A percentile compares a stretch with the other conserved stretches of the same genome.
These are phyloP conservation scores for Solanum tarijense DNA, from an alignment of 257 asterid species.

Conservation along the genomic window DNA sequence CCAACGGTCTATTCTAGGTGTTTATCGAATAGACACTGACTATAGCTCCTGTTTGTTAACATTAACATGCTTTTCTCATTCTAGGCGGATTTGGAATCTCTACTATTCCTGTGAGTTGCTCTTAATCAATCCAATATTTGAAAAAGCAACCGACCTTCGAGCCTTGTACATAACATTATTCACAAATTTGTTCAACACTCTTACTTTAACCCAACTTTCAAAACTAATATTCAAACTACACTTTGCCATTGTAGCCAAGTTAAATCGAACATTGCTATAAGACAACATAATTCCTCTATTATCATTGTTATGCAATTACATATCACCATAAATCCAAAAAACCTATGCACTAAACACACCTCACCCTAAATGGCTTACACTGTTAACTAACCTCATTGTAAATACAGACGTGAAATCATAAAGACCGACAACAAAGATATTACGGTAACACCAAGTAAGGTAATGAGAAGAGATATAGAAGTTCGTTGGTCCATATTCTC, in stretches of 20 bases:
- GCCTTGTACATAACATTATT: too few species aligned
- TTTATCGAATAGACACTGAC: too few species aligned
- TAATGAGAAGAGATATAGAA: background rate
- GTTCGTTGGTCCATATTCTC: background rate
- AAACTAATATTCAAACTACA: too few species aligned
- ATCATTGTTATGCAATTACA: too few species aligned
- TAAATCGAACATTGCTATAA: too few species aligned
- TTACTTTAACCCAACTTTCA: background rate
- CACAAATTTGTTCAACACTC: background rate
- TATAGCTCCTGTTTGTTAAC: too few species aligned
- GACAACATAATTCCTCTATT: too few species aligned
- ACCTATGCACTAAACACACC: background rate
- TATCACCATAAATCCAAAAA: too few species aligned
- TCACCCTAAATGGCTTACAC: background rate
- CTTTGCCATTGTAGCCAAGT: background rate
- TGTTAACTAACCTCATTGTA: background rate
- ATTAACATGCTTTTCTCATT: background rate
- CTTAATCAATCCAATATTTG: background rate
- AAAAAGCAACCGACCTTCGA: background rate
- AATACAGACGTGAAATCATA: background rate
- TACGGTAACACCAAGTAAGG: background rate
- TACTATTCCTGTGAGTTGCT: background rate
- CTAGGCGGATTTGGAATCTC: background rate
- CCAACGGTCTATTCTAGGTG: too few species aligned
- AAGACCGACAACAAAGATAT: background rate